Conservation (phyloP, 306 rosid species). For the Quercus engelmannii region DNA sequence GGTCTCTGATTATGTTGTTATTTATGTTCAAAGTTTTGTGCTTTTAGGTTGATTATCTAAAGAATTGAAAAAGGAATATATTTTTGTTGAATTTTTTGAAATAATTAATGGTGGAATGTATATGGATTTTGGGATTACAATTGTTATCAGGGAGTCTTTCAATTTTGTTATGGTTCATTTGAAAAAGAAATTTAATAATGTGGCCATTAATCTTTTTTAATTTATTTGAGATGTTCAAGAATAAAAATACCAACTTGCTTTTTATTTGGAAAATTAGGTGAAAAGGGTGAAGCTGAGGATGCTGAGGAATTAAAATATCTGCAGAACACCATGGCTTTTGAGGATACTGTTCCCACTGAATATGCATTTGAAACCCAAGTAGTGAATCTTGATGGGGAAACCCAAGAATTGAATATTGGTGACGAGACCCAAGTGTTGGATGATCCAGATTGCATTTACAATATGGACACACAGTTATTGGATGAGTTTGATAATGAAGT, state of each 20-base stretch:
- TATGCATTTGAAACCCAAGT: conserved; percentile 43
- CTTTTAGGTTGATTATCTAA: background rate
- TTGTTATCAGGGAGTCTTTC: background rate
- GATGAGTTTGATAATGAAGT: conserved; percentile 33
- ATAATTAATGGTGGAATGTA: no score
- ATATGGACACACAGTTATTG: conserved; percentile 41
- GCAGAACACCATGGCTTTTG: conserved; percentile 32
- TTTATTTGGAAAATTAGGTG: conserved; percentile 28
- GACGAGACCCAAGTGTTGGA: conserved; percentile 51
- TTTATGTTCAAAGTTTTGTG: background rate
- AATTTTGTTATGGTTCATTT: background rate
- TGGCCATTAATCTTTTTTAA: no score
- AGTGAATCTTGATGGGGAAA: conserved; percentile 50
- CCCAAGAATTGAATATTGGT: conserved; percentile 36
- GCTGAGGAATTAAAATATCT: conserved; percentile 22
- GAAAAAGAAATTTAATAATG: background rate
- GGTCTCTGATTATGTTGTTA: background rate
- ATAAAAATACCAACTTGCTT: no score
- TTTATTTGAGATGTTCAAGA: no score
- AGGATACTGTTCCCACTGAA: conserved; percentile 18
- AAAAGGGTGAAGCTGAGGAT: conserved; percentile 12
- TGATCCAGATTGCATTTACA: conserved; percentile 24
- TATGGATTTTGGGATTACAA: background rate
- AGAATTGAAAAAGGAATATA: background rate
- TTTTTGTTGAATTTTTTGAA: background rate